Percentiles rank a stretch among this genome's conserved stretches.
phyloP scores from a whole-genome alignment of 805 yeast genomes.

The Sungouiella thailandica region DNA sequence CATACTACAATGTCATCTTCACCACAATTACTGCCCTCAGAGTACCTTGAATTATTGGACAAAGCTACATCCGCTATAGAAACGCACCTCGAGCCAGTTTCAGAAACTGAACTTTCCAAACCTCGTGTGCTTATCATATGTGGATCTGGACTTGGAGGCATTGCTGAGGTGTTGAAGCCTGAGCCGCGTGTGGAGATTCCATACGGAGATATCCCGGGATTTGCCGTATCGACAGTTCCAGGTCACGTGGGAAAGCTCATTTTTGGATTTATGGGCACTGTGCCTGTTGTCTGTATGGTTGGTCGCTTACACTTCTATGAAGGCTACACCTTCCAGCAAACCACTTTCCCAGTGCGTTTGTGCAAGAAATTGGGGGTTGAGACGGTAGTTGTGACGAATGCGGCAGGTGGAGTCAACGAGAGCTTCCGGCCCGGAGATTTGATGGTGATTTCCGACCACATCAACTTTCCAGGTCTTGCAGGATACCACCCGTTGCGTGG shows the following conservation, averaged over 20 bases:
- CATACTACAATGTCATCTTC: slow-evolving; percentile 1
- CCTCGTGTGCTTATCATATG: slow-evolving; percentile 81
- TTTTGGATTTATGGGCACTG: slow-evolving; percentile 72
- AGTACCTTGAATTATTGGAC: slow-evolving; percentile 16
- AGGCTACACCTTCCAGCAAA: slow-evolving; percentile 77
- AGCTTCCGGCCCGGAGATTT: slow-evolving; percentile 75
- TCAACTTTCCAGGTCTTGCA: slow-evolving; percentile 85
- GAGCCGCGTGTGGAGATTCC: slow-evolving; percentile 46
- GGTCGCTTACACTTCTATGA: slow-evolving; percentile 92
- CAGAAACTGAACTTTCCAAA: slow-evolving; percentile 10
- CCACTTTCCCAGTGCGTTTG: slow-evolving; percentile 82
- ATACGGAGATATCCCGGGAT: slow-evolving; percentile 74
- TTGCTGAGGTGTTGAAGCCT: slow-evolving; percentile 50
- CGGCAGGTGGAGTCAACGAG: slow-evolving; percentile 85
- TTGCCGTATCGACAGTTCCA: slow-evolving; percentile 73
- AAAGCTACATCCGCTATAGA: slow-evolving; percentile 17
- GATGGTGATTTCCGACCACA: slow-evolving; percentile 86
- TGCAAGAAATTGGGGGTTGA: slow-evolving; percentile 59
- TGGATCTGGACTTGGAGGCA: slow-evolving; percentile 93
- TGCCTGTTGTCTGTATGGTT: slow-evolving; percentile 88
- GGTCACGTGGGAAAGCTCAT: slow-evolving; percentile 86
- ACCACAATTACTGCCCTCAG: slow-evolving; percentile 13
- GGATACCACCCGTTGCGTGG: slow-evolving; percentile 89
- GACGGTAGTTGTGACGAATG: slow-evolving; percentile 81
- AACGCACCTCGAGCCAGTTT: slow-evolving; percentile 6